These are phyloP conservation scores for Thymus quinquecostatus DNA, from an alignment of 257 asterid species.

Conservation along the genomic window DNA sequence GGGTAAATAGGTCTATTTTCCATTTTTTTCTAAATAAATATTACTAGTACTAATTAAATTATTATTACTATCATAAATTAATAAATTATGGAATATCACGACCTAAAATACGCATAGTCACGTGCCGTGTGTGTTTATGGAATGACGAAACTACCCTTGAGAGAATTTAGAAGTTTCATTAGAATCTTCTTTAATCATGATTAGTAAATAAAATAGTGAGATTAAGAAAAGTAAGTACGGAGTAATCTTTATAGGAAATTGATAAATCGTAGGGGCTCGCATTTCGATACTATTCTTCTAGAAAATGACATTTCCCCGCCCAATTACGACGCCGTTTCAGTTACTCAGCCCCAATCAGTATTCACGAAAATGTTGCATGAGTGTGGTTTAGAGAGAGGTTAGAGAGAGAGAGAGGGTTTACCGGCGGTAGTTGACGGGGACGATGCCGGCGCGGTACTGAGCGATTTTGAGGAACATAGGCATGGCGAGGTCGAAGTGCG, in stretches of 20 bases:
- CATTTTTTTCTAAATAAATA: no score
- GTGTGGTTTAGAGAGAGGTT: background rate
- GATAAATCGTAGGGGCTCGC: background rate
- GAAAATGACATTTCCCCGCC: background rate
- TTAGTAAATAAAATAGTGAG: background rate
- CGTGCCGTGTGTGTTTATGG: no score
- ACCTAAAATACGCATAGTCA: no score
- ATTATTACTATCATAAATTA: no score
- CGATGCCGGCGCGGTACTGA: slow-evolving; percentile 74
- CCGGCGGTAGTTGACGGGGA: slow-evolving; percentile 79
- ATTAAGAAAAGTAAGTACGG: background rate
- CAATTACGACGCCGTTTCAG: background rate
- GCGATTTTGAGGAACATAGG: slow-evolving; percentile 84
- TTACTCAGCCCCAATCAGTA: no score
- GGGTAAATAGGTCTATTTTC: slow-evolving; percentile 33
- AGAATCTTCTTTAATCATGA: background rate
- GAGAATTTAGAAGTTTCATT: background rate
- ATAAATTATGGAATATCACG: no score
- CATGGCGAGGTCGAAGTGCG: slow-evolving; percentile 84
- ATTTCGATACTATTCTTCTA: background rate
- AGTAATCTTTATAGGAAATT: background rate
- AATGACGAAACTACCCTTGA: background rate
- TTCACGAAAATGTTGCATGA: background rate
- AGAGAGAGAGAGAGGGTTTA: slow-evolving; percentile 15
- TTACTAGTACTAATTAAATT: no score